These are phyloP conservation scores for Neurospora discreta DNA, from an alignment of 495 filamentous ascomycete genomes.

Conservation along the genomic window DNA sequence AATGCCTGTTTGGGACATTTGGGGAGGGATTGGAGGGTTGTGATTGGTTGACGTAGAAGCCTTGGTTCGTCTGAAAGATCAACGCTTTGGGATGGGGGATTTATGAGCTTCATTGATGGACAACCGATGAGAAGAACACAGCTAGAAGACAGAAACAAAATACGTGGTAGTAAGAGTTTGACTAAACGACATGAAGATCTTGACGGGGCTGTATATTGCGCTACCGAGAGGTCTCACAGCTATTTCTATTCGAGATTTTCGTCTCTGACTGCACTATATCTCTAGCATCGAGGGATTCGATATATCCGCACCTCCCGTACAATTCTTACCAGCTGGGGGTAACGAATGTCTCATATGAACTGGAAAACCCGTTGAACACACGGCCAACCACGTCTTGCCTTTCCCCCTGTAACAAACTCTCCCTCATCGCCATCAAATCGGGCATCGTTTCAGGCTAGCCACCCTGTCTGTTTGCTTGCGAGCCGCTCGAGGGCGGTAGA, in stretches of 20 bases:
- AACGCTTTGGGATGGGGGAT: no score
- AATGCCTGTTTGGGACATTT: no score
- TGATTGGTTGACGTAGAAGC: no score
- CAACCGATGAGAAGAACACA: no score
- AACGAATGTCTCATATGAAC: not conserved
- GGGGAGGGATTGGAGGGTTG: no score
- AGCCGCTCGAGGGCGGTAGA: not conserved
- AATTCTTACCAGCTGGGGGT: not conserved
- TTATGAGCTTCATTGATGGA: no score
- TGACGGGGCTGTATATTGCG: not conserved
- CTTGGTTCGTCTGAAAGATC: no score
- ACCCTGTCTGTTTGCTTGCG: not conserved
- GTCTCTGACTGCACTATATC: not conserved
- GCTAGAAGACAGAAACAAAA: no score
- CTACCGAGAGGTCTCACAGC: not conserved
- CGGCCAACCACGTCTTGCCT: not conserved
- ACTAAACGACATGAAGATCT: not conserved
- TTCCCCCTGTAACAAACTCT: not conserved
- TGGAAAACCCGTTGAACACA: not conserved
- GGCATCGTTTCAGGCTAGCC: not conserved
- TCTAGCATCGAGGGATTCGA: not conserved
- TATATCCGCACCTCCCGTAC: not conserved
- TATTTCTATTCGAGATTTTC: not conserved
- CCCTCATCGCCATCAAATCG: not conserved
- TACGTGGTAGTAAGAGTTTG: no score